Base-by-base conservation (phyloP, 495 filamentous ascomycete genomes). In the Penicillium macrosclerotiorum region DNA sequence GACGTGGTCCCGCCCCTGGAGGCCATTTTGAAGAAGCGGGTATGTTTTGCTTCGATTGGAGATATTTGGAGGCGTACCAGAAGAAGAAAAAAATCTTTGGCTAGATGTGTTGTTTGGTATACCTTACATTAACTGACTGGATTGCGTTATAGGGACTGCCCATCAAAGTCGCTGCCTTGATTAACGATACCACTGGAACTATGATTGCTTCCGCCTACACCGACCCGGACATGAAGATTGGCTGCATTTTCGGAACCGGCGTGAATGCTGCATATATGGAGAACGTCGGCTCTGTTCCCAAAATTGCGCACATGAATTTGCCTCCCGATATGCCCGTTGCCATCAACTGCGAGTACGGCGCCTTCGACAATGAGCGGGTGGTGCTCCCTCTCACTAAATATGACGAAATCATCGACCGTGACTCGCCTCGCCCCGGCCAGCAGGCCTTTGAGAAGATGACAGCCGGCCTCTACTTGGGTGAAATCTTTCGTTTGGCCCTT, bases 241-340 rank as follows among this genome's bases (percentile, higher is more conserved):
- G 93, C 44, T 96, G 90, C 64, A 98, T 98, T 62, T 98, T 98
- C 68, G 93, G 93, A 53, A 98, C 93, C 11, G 93, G 93, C 48
- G 96, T 94, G 66, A 98, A 98, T 63, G 94, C 93, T 40, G 93
- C 93, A 26, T 98, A 98, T 71, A 94, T 98, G 86, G 93, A 98
- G 67, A 72, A 92, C 59, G 84, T 80, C 47, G 92, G 91, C 27
- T 90, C 86, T 2, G 83, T 97, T 30, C 92, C 92, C 51, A 98
- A 98, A 75, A 79, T 98, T 32, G 90, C 86, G 8, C 86, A 96
- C 73, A 79, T 94, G 77, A 91, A 92, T 48, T 79, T 98, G n/a
- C 88, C 89, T 29, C 79, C 90, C 1, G 83, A 90, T 43, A 85
- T 85, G 62, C 90, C 88, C 36, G 92, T 98, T 70, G 93, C 91